Evolutionary conservation across 805 yeast species (phyloP), one percentile per base, ranked within the genome.

Genomic region (Sugiyamaella lignohabitans): DNA sequence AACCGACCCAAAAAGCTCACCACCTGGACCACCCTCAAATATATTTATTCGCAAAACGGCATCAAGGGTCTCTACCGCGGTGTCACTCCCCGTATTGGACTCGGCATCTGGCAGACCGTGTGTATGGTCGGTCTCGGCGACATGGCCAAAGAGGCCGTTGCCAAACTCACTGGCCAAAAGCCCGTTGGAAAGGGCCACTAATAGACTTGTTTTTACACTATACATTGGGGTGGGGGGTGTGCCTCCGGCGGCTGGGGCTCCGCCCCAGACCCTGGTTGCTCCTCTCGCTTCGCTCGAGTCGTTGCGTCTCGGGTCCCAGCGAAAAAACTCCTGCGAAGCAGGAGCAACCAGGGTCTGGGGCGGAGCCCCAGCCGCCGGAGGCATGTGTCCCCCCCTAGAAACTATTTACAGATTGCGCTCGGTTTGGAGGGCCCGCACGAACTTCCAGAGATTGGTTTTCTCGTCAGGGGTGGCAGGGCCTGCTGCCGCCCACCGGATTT

Each of bases 91-190:
- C 84, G 98, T 75, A 79, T 93, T 57, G 97, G 95, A 47, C 76
- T 93, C 55, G 95, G 98, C 60, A 83, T 91, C 53, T 93, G 98
- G 97, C 98, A 93, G 73, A 91, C 98, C 2, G 87, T 91, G 40
- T 91, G 95, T 67, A 91, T 91, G 98, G 98, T 91, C 50, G 96
- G 96, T 10, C 80, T 93, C 56, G 98, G 98, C 65, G 98, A 93
- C 63, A 86, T 88, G 68, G 88, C 88, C 29, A 83, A 79, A 65
- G 87, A 82, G 47, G 72, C 73, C 47, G 83, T 83, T 43, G 86
- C 74, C 27, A 73, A 66, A 48, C 46, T 81, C 50, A 79, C 86
- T 3, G 85, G 85, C 44, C 79, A 79, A 54, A 61, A 56, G 40
- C 83, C 84, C 38, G 71, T 57, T 39, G 76, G 65, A 18, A 58